Evolutionary conservation across 2,329 filamentous ascomycete species (phyloP).

Genomic region (Leptoxyphium fumago): DNA sequence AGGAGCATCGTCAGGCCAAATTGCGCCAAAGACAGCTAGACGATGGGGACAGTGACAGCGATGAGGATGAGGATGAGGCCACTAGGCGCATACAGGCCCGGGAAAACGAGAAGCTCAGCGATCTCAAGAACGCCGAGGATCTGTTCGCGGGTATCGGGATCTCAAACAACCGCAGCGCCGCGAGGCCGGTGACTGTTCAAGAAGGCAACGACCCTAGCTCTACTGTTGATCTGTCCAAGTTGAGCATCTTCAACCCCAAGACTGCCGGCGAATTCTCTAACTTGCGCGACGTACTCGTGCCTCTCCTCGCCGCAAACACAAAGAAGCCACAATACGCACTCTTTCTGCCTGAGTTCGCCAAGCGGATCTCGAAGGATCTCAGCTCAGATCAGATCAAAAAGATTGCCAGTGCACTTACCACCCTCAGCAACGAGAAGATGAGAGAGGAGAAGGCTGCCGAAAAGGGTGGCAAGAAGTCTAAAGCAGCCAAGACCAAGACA

Average conservation of each 20-base stretch:
- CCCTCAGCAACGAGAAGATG: slow-evolving; percentile 92
- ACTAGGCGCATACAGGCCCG: slow-evolving; percentile 59
- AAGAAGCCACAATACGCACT: slow-evolving; percentile 85
- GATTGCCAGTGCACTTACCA: slow-evolving; percentile 73
- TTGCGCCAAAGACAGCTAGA: slow-evolving; percentile 42
- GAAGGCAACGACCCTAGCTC: slow-evolving; percentile 58
- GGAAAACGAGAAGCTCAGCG: slow-evolving; percentile 69
- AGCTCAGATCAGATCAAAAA: slow-evolving; percentile 95
- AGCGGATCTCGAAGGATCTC: slow-evolving; percentile 74
- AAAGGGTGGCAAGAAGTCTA: slow-evolving; percentile 91
- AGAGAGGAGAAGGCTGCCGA: slow-evolving; percentile 93
- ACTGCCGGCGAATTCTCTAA: slow-evolving; percentile 77
- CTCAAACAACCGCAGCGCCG: slow-evolving; percentile 54
- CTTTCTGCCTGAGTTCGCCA: slow-evolving; percentile 82
- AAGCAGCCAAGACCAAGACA: slow-evolving; percentile 91
- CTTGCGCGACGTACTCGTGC: slow-evolving; percentile 63
- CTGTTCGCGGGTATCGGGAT: slow-evolving; percentile 60
- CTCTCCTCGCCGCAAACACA: slow-evolving; percentile 56
- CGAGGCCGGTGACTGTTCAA: slow-evolving; percentile 51
- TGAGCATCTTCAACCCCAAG: slow-evolving; percentile 77
- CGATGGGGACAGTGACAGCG: slow-evolving; percentile 42
- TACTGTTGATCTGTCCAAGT: slow-evolving; percentile 63
- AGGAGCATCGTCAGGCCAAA: slow-evolving; percentile 52
- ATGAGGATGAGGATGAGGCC: slow-evolving; percentile 60
- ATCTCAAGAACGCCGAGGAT: slow-evolving; percentile 80